Evolutionary conservation across 2,329 filamentous ascomycete species (phyloP).

Genomic region (Nannizzia gypsea): DNA sequence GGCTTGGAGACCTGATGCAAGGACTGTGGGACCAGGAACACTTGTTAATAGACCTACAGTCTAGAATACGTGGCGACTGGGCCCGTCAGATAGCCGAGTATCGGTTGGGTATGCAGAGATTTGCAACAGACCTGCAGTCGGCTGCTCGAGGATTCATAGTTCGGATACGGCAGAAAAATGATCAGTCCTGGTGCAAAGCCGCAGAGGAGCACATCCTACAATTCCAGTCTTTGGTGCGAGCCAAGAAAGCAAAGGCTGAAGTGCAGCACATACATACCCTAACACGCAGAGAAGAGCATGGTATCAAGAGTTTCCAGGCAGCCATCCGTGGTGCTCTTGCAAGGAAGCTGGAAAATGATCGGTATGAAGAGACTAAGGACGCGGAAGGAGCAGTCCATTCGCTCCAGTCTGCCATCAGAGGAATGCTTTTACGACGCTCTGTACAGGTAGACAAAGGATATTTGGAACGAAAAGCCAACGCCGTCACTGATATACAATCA

Average conservation of each 20-base stretch:
- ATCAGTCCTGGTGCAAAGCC: conserved; percentile 60
- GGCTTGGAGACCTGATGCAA: conserved; percentile 74
- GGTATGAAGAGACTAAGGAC: conserved; percentile 51
- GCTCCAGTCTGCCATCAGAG: conserved; percentile 49
- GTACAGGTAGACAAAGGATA: conserved; percentile 14
- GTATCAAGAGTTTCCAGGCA: conserved; percentile 43
- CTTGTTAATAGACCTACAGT: conserved; percentile 67
- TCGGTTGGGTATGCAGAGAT: conserved; percentile 67
- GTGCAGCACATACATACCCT: conserved; percentile 31
- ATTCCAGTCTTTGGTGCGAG: conserved; percentile 70
- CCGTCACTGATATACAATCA: conserved; percentile 27
- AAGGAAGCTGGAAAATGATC: conserved; percentile 32
- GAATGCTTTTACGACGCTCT: conserved; percentile 12
- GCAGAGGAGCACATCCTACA: conserved; percentile 61
- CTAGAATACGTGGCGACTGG: conserved; percentile 77
- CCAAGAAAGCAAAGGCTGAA: conserved; percentile 33
- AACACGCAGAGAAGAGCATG: conserved; percentile 30
- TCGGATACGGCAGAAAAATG: conserved; percentile 50
- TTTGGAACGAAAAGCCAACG: conserved; percentile 16
- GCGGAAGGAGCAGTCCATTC: conserved; percentile 51
- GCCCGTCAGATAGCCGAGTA: conserved; percentile 73
- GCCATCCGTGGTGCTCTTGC: conserved; percentile 41
- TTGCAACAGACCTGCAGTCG: conserved; percentile 70
- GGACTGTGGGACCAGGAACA: conserved; percentile 77
- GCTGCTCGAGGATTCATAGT: conserved; percentile 63